Base-by-base conservation (phyloP, 768 basidiomycete species). In the Boletus edulis region DNA sequence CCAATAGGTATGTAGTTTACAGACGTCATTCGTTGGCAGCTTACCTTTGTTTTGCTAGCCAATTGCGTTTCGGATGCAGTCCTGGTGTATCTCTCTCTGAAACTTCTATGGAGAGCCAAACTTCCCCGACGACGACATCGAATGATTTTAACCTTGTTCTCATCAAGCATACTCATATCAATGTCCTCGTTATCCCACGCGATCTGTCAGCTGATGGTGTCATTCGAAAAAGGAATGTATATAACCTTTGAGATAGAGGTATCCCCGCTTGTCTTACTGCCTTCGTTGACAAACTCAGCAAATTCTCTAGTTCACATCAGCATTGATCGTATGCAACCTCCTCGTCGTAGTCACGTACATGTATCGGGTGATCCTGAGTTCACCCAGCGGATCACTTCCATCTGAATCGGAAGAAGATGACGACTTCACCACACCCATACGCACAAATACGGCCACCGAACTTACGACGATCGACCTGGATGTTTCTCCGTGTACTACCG, bases 111-210 rank as follows among this genome's bases (percentile, higher is more conserved):
- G 63, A 41, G 38, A n/a, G 38, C 61, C 29, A 55, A 42, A 11
- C 62, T 64, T 44, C 59, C 62, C 13, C 29, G 14, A 37, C 27
- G 54, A 48, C 59, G 55, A 24, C 62, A 47, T 38, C 48, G 46
- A 24, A 64, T 64, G 63, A 52, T 58, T 24, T 15, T 64, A 15
- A 51, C 27, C 24, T 32, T 58, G 17, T 64, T 64, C 32, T 35
- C 59, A 2, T 8, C 49, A 5, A 64, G 52, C 49, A 42, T 40
- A 5, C 37, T 56, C 35, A 6, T 61, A 14, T 64, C 42, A 5
- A 1, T 27, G 12, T 47, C 38, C 31, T 54, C 62, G 10, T 3
- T 56, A 34, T 29, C 29, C 24, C 40, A 47, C 5, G 39, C 50
- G 15, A 40, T 57, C 7, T 10, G 40, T 10, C 48, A 47, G 20